Base-by-base conservation (phyloP, 768 basidiomycete genomes). In the Pleurotus djamor region DNA sequence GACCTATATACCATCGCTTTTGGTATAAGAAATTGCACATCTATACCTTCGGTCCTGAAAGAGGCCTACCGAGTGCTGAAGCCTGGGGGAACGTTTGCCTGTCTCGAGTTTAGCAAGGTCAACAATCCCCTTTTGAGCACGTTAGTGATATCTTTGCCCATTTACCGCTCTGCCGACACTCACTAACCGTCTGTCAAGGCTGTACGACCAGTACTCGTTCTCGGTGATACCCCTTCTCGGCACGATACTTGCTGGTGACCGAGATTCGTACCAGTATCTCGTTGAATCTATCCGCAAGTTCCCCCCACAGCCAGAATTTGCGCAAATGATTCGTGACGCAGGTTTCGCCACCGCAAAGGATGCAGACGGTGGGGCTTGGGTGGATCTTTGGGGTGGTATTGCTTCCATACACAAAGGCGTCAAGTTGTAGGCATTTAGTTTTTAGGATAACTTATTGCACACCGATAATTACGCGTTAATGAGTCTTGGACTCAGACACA, bases 1-100 rank as follows among this genome's bases (percentile, higher is more conserved):
- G 95, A 99, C 75, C 77, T 98, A 14, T 99, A 99, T 76, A 99
- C 97, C 32, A 98, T 99, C 71, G 94, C 97, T 0, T 99, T 99
- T 66, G 96, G 97, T 28, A 98, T 98, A 65, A 84, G 97, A 41
- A 99, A 99, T 69, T 96, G 94, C 76, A 99, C 97, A 14, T 92
- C 92, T 50, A 85, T 98, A 59, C 89, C 91, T 1, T 87, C 85
- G 21, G 97, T 94, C 13, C 77, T 99, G 48, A 80, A 81, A 59
- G 94, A 98, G 71, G 97, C 97, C 1, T 77, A 96, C 72, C 85
- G 97, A 21, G 95, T 98, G 12, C 83, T 99, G 36, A 98, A 96
- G 71, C 97, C 97, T 0, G 97, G 97, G 59, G 97, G 94, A 52
- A 91, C 85, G 8, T 96, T 99, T 71, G 91, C 94, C 8, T 97